These are phyloP conservation scores for Lactarius vividus DNA, from an alignment of 768 basidiomycete species.

Conservation along the genomic window DNA sequence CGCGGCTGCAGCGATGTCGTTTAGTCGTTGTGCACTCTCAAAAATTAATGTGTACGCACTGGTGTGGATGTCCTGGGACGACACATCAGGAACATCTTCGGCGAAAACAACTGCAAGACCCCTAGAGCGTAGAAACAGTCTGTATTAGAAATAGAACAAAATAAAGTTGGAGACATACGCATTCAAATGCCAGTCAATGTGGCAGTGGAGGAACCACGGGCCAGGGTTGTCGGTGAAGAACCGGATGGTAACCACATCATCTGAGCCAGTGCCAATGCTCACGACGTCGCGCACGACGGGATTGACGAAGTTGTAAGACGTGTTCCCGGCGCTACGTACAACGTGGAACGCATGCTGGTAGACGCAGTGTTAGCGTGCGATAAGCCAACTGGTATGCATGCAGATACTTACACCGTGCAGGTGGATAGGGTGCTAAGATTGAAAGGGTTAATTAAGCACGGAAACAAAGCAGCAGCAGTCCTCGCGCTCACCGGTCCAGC, in stretches of 20 bases:
- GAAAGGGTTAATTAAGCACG: neutral
- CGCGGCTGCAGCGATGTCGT: neutral
- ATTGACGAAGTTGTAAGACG: conserved; percentile 33
- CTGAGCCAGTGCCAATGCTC: conserved; percentile 20
- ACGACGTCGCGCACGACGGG: conserved; percentile 48
- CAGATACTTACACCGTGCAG: conserved; percentile 18
- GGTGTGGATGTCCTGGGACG: neutral
- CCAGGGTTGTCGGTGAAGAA: conserved; percentile 36
- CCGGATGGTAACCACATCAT: conserved; percentile 30
- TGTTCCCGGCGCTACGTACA: conserved; percentile 25
- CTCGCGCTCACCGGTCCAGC: conserved; percentile 33
- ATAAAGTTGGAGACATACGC: neutral
- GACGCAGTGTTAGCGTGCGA: neutral
- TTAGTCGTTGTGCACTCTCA: neutral
- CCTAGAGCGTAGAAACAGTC: neutral
- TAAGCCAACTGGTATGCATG: neutral
- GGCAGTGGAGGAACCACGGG: conserved; percentile 35
- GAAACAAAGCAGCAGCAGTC: conserved; percentile 10
- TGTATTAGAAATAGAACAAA: neutral
- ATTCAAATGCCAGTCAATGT: conserved; percentile 36
- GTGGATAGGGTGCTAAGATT: conserved; percentile 21
- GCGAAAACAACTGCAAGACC: conserved; percentile 27
- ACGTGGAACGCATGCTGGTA: conserved; percentile 29
- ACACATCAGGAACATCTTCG: conserved; percentile 21
- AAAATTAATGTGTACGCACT: conserved; percentile 9